Base-by-base conservation (phyloP, 345 rosid species). In the Kandelia obovata region DNA sequence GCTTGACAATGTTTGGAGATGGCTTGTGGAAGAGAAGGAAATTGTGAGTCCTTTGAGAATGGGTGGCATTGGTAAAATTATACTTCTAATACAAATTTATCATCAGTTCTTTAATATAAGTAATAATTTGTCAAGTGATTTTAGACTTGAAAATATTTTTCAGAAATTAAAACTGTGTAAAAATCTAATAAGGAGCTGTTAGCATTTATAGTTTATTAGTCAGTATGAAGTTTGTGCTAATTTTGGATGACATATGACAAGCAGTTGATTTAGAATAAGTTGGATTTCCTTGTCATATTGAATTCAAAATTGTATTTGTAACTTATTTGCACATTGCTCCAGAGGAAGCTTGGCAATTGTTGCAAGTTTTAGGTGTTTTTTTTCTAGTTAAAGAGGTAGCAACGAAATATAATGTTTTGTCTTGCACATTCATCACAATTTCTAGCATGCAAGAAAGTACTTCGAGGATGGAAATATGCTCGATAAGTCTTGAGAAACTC, bases 171-270 rank as follows among this genome's bases (percentile, higher is more conserved):
- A 21, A 21, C 21, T 21, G 21, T 21, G 21, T 21, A 21, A 21
- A 21, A 21, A 21, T 21, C 21, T 21, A 21, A 21, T 21, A 21
- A 21, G 21, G 21, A 21, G 21, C 21, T 21, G 21, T 21, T 21
- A 21, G 21, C 21, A 21, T 21, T 21, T 21, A 21, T 21, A 21
- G 21, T 21, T 21, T 21, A 21, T 21, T 21, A 21, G 21, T 21
- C 21, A 21, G 21, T 21, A 21, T 21, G 26, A 75, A 75, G 21
- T 57, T 64, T 69, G 61, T 69, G 19, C 2, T 31, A 9, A 19
- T 69, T 6, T 17, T 74, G n/a, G 70, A 69, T 27, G 78, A 74
- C 43, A 1, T 74, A 46, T 68, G 73, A 69, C 53, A 75, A 9
- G 3, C 8, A 55, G 4, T 69, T 13, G 73, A 69, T 58, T 27